A percentile compares a stretch with the other conserved stretches of the same genome.
Conservation (phyloP, 257 asterid species). For the Avicennia marina region DNA sequence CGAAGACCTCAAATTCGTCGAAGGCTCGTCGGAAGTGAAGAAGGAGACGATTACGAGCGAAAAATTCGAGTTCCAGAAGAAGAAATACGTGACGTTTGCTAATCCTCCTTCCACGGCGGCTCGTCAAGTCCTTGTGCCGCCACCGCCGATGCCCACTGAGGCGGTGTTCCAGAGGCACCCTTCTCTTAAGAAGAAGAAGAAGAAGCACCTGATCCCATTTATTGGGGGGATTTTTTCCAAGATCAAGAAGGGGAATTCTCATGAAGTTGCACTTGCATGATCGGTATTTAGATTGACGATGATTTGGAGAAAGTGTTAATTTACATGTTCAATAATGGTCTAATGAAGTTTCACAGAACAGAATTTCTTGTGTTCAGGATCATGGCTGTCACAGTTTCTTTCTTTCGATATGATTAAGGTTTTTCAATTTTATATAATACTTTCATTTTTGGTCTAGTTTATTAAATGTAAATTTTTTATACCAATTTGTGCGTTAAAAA, state of each 20-base stretch:
- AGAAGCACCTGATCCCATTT: conserved; percentile 44
- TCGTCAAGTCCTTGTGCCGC: conserved; percentile 26
- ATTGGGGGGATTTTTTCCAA: conserved; percentile 40
- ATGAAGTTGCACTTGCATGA: conserved; percentile 27
- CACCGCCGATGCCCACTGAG: conserved; percentile 22
- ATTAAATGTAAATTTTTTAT: too few species aligned
- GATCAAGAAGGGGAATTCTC: conserved; percentile 28
- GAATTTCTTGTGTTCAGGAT: too few species aligned
- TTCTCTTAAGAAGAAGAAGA: conserved; percentile 60
- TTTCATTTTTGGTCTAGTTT: too few species aligned
- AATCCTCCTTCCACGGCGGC: conserved; percentile 33
- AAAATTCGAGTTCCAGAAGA: conserved; percentile 42
- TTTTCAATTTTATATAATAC: too few species aligned
- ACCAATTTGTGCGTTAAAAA: too few species aligned
- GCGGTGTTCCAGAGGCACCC: conserved; percentile 55
- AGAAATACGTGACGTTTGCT: conserved; percentile 63
- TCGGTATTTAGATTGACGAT: too few species aligned
- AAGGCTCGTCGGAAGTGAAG: conserved; percentile 27
- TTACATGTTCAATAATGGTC: too few species aligned
- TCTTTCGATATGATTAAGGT: too few species aligned
- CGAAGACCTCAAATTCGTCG: conserved; percentile 49
- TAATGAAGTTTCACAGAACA: too few species aligned
- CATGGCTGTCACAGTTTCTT: too few species aligned
- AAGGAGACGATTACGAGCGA: not conserved
- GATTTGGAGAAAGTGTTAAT: not conserved